Base-by-base conservation (phyloP, 2,329 filamentous ascomycete genomes). In the Claviceps cyperi region DNA sequence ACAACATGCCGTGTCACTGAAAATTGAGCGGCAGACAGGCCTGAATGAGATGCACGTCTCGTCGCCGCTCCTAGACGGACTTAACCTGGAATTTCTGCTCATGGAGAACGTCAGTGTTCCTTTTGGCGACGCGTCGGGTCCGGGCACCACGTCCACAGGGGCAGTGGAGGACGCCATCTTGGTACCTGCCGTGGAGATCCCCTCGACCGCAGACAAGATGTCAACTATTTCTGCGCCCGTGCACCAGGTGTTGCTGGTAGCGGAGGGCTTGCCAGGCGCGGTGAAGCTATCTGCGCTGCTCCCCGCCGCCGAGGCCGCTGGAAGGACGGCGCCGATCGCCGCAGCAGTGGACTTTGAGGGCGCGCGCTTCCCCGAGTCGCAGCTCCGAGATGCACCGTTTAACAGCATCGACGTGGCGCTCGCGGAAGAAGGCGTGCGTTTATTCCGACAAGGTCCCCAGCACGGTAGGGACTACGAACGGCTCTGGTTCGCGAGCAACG, bases 181-280 rank as follows among this genome's bases (percentile, higher is more conserved):
- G n/a, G 83, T 87, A 17, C 89, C 89, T 2, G 75, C 74, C 0
- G 75, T 94, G 36, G 80, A 86, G 19, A 84, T 86, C 41, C 78
- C 78, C 5, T 81, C 83, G 14, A 74, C 73, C 53, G 78, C 77
- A 15, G 81, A 81, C 8, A 73, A 80, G 53, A 75, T 80, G 51
- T 80, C 81, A 13, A 76, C 81, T 15, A 73, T 92, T 41, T 79
- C 81, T 6, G 88, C 87, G 43, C 90, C 91, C 0, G 88, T 96
- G 1, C 91, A 97, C 62, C 86, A 83, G 61, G 80, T 83, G 1
- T 66, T 96, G 15, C 59, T 96, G 9, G 76, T 94, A 8, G 81
- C 80, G 0, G 76, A 86, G 46, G 89, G 87, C 0, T 67, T 94
- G 2, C 69, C 77, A 49, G 87, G 84, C 7, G 78, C 84, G 1